A percentile compares a stretch with the other conserved stretches of the same genome.
Evolutionary conservation across 805 yeast species (phyloP).

Genomic region (Diddensiella transvaalensis): DNA sequence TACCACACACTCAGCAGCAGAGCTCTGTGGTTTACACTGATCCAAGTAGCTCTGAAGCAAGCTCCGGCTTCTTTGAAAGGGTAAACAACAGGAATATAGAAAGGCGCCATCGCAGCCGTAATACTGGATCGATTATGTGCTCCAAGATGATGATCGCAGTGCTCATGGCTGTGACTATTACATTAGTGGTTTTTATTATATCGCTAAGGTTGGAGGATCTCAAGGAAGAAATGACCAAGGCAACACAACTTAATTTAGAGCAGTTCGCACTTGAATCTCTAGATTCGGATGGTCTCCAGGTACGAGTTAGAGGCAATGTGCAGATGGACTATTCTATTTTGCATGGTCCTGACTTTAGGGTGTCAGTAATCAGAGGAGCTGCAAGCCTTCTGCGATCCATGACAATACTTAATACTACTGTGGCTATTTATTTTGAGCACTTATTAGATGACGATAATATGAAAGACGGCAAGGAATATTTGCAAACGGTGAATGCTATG

Average conservation of each 20-base stretch:
- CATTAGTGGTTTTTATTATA: constrained; percentile 2
- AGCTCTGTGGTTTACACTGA: not conserved
- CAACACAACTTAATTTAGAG: constrained; percentile 13
- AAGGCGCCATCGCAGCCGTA: not conserved
- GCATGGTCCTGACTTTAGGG: constrained; percentile 10
- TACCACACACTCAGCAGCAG: not conserved
- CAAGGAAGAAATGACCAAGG: constrained; percentile 14
- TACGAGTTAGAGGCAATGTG: constrained; percentile 17
- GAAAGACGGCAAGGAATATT: not conserved
- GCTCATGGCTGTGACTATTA: not conserved
- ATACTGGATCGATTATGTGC: not conserved
- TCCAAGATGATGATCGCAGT: not conserved
- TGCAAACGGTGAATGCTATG: constrained; percentile 16
- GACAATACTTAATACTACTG: constrained; percentile 9
- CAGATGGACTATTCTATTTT: constrained; percentile 15
- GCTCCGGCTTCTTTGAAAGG: not conserved
- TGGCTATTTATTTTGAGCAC: constrained; percentile 14
- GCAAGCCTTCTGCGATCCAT: constrained; percentile 12
- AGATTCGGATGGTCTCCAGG: constrained; percentile 15
- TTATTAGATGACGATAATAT: constrained; percentile 2
- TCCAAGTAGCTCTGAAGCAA: not conserved
- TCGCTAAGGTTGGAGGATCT: constrained; percentile 10
- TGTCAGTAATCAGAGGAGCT: constrained; percentile 7
- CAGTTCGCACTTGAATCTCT: constrained; percentile 13
- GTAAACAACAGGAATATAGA: too few species aligned